Conservation (phyloP, 306 rosid species). For the Lagenaria siceraria region DNA sequence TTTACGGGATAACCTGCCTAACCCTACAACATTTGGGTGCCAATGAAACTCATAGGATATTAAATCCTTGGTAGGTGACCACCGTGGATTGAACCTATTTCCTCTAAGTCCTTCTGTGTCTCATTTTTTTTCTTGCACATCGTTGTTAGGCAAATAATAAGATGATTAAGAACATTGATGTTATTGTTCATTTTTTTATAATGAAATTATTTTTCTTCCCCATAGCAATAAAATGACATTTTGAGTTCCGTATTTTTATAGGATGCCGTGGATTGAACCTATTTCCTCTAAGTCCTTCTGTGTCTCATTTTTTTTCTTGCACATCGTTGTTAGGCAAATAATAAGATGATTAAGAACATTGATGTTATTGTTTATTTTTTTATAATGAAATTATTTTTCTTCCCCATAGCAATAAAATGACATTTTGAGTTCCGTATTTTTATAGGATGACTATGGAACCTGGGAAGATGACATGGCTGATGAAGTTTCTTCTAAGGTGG, state of each 20-base stretch:
- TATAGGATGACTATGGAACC: constrained; percentile 47
- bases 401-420: neutral
- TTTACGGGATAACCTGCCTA: no score
- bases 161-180: neutral
- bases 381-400: neutral
- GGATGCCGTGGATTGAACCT: no score
- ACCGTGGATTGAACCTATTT: no score
- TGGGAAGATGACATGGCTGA: constrained; percentile 63
- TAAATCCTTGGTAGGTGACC: no score
- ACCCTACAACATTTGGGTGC: no score
- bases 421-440: neutral
- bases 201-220: neutral
- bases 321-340: neutral
- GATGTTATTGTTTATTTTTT: neutral
- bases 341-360: neutral
- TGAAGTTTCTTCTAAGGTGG: constrained; percentile 30
- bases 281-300: no score
- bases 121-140: neutral
- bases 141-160: neutral
- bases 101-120: neutral
- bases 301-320: neutral
- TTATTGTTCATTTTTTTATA: neutral
- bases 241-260: constrained; percentile 13
- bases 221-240: neutral
- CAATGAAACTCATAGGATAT: no score